Conservation (phyloP, 78 protist genomes). For the Monocercomonoides exilis region DNA sequence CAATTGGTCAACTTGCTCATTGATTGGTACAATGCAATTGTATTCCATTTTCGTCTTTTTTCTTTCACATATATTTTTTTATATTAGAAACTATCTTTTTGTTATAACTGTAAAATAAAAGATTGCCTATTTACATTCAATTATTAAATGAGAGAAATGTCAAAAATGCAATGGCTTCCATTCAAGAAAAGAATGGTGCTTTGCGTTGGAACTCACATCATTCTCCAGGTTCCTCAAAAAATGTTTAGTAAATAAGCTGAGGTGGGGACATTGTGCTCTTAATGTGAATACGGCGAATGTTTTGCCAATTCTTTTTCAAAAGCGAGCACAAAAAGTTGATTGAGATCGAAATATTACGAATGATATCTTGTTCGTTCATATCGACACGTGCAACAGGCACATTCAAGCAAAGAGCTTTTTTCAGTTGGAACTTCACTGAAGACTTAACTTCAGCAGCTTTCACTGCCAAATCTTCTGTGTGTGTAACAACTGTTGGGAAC, state of each 20-base stretch:
- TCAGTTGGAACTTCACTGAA: constrained; percentile 96
- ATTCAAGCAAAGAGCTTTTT: constrained; percentile 93
- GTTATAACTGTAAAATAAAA: too few relatives aligned
- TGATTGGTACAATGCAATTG: too few relatives aligned
- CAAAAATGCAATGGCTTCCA: too few relatives aligned
- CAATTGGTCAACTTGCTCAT: too few relatives aligned
- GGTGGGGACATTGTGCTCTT: constrained; percentile 92
- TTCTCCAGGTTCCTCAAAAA: too few relatives aligned
- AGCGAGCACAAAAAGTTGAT: constrained; percentile 96
- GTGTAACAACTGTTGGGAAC: constrained; percentile 89
- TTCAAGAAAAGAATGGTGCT: too few relatives aligned
- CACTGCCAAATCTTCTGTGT: constrained; percentile 65
- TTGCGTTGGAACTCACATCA: too few relatives aligned
- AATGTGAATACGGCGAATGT: constrained; percentile 85
- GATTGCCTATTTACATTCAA: too few relatives aligned
- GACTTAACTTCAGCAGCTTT: constrained; percentile 82
- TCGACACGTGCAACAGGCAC: constrained; percentile 92
- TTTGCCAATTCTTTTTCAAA: constrained; percentile 99
- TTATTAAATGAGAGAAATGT: too few relatives aligned
- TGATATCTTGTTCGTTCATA: constrained; percentile 73
- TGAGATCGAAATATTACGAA: constrained; percentile 70
- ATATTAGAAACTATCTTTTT: too few relatives aligned
- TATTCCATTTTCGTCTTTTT: too few relatives aligned
- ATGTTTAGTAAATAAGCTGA: constrained; percentile 73
- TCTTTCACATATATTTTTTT: too few relatives aligned